These are phyloP conservation scores for Castanea crenata DNA, from an alignment of 306 rosid genomes.

Conservation along the genomic window DNA sequence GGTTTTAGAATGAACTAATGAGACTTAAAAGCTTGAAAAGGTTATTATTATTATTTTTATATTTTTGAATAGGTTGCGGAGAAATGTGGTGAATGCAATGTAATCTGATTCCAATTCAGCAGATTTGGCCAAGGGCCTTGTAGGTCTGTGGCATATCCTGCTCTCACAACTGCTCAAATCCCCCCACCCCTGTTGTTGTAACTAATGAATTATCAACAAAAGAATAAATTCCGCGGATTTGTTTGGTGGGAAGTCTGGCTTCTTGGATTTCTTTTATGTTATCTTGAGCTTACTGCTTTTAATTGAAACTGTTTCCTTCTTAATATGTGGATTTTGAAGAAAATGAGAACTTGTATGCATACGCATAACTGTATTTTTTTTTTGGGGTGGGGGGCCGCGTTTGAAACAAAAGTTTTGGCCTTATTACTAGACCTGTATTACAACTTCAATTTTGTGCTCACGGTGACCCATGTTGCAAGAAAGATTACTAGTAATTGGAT, in stretches of 20 bases:
- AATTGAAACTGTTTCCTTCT: neutral
- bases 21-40: neutral
- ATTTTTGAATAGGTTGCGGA: neutral
- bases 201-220: too few relatives aligned
- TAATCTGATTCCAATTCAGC: neutral
- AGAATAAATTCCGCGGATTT: neutral
- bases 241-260: neutral
- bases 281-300: neutral
- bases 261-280: neutral
- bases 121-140: too few relatives aligned
- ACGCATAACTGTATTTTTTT: neutral
- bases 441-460: neutral
- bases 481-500: neutral
- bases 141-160: too few relatives aligned
- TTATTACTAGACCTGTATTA: neutral
- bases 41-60: too few relatives aligned
- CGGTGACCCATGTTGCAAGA: neutral
- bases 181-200: too few relatives aligned
- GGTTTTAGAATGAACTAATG: neutral
- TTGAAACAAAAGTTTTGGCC: neutral
- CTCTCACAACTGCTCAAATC: too few relatives aligned
- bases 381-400: neutral
- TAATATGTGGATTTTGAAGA: neutral
- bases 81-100: neutral
- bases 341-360: neutral